phyloP scores from a whole-genome alignment of 2,329 filamentous ascomycete genomes.

The Cladosporium austrohemisphaericum region DNA sequence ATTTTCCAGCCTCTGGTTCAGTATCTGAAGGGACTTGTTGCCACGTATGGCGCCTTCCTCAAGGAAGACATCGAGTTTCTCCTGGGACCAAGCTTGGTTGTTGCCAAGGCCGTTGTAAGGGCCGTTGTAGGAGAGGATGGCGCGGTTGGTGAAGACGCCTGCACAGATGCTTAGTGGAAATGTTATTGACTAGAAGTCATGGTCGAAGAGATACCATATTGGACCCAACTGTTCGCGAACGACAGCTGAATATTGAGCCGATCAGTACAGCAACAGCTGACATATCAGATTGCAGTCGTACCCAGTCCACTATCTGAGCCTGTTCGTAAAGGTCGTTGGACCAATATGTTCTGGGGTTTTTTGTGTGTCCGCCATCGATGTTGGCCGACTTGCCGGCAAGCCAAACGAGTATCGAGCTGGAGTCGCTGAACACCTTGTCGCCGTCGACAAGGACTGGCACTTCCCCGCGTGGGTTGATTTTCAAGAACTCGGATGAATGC shows the following conservation, averaged over 20 bases:
- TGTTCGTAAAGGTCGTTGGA: slow-evolving; percentile 14
- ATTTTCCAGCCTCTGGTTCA: slow-evolving; percentile 10
- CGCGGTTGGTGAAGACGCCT: slow-evolving; percentile 21
- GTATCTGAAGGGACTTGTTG: slow-evolving; percentile 18
- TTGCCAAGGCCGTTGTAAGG: slow-evolving; percentile 19
- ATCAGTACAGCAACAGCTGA: no score
- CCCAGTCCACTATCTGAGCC: slow-evolving; percentile 15
- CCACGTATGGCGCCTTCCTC: slow-evolving; percentile 17
- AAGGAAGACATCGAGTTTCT: slow-evolving; percentile 50
- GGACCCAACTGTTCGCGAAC: background rate
- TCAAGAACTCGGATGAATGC: slow-evolving; percentile 14
- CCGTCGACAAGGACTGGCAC: slow-evolving; percentile 16
- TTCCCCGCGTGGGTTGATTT: slow-evolving; percentile 17
- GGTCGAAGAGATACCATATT: background rate
- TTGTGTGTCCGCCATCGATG: background rate
- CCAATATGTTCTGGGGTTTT: slow-evolving; percentile 9
- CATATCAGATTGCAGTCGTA: background rate
- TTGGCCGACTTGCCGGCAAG: slow-evolving; percentile 7
- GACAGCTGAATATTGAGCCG: background rate
- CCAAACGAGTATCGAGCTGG: slow-evolving; percentile 14
- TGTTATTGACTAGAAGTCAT: background rate
- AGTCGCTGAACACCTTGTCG: slow-evolving; percentile 15
- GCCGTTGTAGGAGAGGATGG: slow-evolving; percentile 22
- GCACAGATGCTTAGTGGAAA: background rate
- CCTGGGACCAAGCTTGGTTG: slow-evolving; percentile 56